Conservation (phyloP, 116 monocot species). For the Dioscorea cayenensis region DNA sequence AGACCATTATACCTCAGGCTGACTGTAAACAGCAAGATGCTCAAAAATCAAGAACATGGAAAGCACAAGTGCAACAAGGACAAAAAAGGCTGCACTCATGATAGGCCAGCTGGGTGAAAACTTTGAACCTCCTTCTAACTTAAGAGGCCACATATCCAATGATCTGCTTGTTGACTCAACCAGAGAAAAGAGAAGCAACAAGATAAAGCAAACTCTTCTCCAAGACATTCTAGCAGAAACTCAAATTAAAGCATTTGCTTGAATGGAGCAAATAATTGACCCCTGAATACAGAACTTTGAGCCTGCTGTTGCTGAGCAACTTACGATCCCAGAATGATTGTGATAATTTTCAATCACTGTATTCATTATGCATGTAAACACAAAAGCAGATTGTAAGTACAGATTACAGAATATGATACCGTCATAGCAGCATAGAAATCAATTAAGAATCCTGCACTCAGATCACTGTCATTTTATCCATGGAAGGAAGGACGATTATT, state of each 20-base stretch:
- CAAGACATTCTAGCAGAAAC: conserved; percentile 35
- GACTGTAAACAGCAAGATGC: conserved; percentile 83
- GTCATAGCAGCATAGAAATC: too few species aligned
- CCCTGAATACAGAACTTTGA: neutral
- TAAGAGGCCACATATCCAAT: conserved; percentile 36
- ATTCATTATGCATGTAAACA: neutral
- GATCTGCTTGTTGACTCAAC: conserved; percentile 38
- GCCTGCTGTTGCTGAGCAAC: neutral
- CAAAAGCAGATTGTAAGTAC: neutral
- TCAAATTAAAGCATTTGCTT: neutral
- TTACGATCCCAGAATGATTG: neutral
- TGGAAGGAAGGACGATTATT: too few species aligned
- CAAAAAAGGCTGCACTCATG: conserved; percentile 75
- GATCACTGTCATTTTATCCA: too few species aligned
- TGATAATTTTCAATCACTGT: neutral
- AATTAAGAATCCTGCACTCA: too few species aligned
- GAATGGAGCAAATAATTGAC: neutral
- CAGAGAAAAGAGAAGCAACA: conserved; percentile 35
- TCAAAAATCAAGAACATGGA: conserved; percentile 79
- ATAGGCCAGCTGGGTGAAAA: conserved; percentile 77
- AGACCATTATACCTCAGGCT: conserved; percentile 68
- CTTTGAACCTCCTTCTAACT: conserved; percentile 16
- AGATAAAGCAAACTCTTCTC: conserved; percentile 27
- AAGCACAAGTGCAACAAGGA: conserved; percentile 58
- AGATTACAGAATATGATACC: too few species aligned